A percentile compares a stretch with the other conserved stretches of the same genome.
Conservation (phyloP, 108 stramenopile species). For the Pseudonitzschia multiseries region DNA sequence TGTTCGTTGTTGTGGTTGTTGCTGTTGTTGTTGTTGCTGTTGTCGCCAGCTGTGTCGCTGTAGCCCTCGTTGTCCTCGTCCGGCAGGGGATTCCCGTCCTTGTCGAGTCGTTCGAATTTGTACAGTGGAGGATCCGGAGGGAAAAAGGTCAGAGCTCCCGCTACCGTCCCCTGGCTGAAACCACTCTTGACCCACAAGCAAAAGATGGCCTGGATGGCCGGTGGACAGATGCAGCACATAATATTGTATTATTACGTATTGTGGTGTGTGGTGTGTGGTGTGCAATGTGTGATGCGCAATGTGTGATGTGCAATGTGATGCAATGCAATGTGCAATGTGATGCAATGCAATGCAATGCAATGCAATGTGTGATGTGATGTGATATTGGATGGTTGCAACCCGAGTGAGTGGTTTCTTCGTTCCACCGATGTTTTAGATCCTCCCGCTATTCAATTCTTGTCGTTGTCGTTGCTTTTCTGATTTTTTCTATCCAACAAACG, state of each 20-base stretch:
- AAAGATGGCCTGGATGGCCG: constrained; percentile 79
- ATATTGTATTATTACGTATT: background rate
- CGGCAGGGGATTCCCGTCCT: constrained; percentile 55
- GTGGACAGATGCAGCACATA: constrained; percentile 81
- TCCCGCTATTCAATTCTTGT: too few species aligned
- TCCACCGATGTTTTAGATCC: too few species aligned
- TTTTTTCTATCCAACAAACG: too few species aligned
- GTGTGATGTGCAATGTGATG: background rate
- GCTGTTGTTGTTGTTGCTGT: constrained; percentile 26
- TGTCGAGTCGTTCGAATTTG: constrained; percentile 62
- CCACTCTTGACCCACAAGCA: constrained; percentile 85
- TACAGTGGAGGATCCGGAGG: constrained; percentile 87
- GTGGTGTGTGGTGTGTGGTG: background rate
- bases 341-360: constrained; percentile 5
- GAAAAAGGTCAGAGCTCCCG: constrained; percentile 86
- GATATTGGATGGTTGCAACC: too few species aligned
- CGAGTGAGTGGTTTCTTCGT: too few species aligned
- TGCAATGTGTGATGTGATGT: background rate
- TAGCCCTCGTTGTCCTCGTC: constrained; percentile 39
- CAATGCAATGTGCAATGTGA: background rate
- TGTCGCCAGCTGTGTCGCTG: too few species aligned
- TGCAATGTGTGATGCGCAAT: background rate
- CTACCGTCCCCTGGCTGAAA: constrained; percentile 75
- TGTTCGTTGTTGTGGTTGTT: constrained; percentile 17
- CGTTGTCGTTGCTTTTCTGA: too few species aligned